Evolutionary conservation across 2,329 filamentous ascomycete species (phyloP), one percentile per base, ranked within the genome.

Genomic region (Aspergillus fumigatus): DNA sequence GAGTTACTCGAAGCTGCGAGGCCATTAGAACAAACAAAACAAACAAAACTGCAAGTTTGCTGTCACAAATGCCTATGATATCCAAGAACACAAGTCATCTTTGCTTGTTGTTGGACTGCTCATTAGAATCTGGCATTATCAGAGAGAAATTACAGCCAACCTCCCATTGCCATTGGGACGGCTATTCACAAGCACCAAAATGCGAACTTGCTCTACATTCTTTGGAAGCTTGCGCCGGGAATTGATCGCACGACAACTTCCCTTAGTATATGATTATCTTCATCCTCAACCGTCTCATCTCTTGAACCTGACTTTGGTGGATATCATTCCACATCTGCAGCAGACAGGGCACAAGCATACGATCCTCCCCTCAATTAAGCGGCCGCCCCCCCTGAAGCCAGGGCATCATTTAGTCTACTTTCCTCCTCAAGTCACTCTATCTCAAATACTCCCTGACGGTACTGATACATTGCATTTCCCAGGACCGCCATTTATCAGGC

Each of bases 381-480:
- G 61, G 3, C 66, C 68, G 14, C 55, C 50, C n/a, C 63, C 56
- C 19, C 59, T 77, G 58, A 67, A 73, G 5, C 56, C 65, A 17
- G 89, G 88, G 38, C 87, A 95, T 70, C 92, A 97, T 72, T 80
- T 96, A 38, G 85, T 93, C 62, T 95, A 95, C 77, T 97, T 96
- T 75, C 90, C 92, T 57, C 83, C 88, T 10, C 83, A 85, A 60
- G 77, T 88, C 19, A 79, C 82, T 0, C 77, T 84, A 14, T 83
- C 81, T 7, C 65, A 79, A 35, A 82, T 97, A 47, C 81, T 91
- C 19, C 79, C 85, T 1, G 94, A 99, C 75, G 93, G 94, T 56
- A 95, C 92, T 1, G 93, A 97, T 70, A 79, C 84, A 4, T 79
- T 88, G 53, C 91, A 96, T 69, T 86, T 81, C 25, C 93, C 93